phyloP scores from a whole-genome alignment of 2,329 filamentous ascomycete genomes.

The Sclerotinia glacialis region DNA sequence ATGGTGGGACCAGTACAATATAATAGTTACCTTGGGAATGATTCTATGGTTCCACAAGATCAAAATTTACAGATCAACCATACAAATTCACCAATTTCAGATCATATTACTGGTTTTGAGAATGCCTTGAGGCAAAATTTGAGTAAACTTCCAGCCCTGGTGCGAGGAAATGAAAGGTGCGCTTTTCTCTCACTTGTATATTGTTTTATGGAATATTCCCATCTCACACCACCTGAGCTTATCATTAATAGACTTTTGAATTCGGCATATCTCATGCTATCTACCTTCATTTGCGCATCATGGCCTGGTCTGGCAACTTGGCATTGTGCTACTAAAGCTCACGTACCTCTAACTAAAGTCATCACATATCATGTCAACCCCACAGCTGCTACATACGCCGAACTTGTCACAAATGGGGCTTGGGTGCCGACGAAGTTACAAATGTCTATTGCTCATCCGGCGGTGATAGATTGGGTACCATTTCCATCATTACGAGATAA shows the following conservation, averaged over 20 bases:
- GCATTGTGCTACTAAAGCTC: constrained; percentile 15
- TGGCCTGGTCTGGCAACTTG: constrained; percentile 12
- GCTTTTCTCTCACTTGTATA: constrained; percentile 1
- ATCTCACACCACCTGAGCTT: background rate
- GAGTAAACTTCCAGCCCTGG: background rate
- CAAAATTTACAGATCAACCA: background rate
- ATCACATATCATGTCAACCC: constrained; percentile 15
- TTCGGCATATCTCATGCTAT: constrained; percentile 18
- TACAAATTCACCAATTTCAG: constrained; percentile 11
- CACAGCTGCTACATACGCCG: constrained; percentile 13
- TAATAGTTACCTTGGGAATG: constrained; percentile 8
- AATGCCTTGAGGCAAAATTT: constrained; percentile 12
- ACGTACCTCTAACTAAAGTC: constrained; percentile 9
- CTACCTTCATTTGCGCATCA: constrained; percentile 12
- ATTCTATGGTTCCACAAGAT: background rate
- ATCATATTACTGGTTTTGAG: constrained; percentile 16
- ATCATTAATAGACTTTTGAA: constrained; percentile 7
- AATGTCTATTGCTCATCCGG: constrained; percentile 9
- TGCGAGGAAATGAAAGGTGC: constrained; percentile 13
- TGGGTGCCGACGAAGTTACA: constrained; percentile 16
- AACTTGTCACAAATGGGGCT: background rate
- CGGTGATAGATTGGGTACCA: constrained; percentile 14
- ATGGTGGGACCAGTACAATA: constrained; percentile 15
- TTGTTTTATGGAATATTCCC: background rate
- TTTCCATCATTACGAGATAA: constrained; percentile 16